Conservation (phyloP, 2,329 filamentous ascomycete species). For the Phaeosphaeria sp. region DNA sequence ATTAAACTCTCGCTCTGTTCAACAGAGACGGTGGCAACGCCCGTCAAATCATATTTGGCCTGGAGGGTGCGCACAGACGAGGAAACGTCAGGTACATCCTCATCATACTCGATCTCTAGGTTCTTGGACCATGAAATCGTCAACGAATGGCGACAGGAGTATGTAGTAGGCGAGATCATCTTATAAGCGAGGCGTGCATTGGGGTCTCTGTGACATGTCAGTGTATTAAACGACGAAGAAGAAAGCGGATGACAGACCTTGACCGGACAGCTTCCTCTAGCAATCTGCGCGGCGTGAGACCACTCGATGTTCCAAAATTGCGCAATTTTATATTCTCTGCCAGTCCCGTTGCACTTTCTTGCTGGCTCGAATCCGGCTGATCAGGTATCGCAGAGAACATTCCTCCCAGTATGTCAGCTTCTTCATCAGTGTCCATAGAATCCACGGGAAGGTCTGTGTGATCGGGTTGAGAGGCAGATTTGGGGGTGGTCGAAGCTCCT, state of each 20-base stretch:
- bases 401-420: slow-evolving; percentile 62
- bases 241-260: slow-evolving; percentile 58
- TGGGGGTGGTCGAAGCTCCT: not conserved
- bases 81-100: slow-evolving; percentile 52
- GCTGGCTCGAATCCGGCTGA: slow-evolving; percentile 49
- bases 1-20: slow-evolving; percentile 88
- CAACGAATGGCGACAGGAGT: slow-evolving; percentile 77
- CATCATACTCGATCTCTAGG: slow-evolving; percentile 61
- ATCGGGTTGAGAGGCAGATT: not conserved
- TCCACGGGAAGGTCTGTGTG: not conserved
- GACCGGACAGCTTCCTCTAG: slow-evolving; percentile 89
- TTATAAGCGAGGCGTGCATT: slow-evolving; percentile 71
- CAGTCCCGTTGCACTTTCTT: slow-evolving; percentile 13
- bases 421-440: slow-evolving; percentile 54
- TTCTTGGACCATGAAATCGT: slow-evolving; percentile 80
- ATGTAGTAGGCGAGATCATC: slow-evolving; percentile 74
- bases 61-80: slow-evolving; percentile 54
- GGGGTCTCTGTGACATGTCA: slow-evolving; percentile 64
- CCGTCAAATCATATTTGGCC: slow-evolving; percentile 74
- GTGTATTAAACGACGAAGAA: not conserved
- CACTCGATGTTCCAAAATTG: slow-evolving; percentile 85
- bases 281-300: slow-evolving; percentile 75
- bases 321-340: slow-evolving; percentile 69
- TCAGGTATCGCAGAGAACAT: slow-evolving; percentile 61
- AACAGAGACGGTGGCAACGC: slow-evolving; percentile 74